These are phyloP conservation scores for Candida cerambycidarum DNA, from an alignment of 805 yeast species.

Conservation along the genomic window DNA sequence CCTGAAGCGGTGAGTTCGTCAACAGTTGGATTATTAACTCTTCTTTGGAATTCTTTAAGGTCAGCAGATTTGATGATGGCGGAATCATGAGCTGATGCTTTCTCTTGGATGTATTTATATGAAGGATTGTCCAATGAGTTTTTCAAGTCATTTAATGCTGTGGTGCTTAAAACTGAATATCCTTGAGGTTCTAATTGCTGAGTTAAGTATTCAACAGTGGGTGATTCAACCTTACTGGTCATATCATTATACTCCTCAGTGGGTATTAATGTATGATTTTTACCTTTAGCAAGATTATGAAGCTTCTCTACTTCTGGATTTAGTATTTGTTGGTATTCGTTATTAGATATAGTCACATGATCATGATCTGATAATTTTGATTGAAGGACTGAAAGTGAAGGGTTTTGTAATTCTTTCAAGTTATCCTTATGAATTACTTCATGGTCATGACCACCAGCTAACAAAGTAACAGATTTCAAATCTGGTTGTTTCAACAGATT, in stretches of 20 bases:
- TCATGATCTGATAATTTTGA: slow-evolving; percentile 2
- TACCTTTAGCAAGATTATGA: slow-evolving; percentile 17
- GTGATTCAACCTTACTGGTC: slow-evolving; percentile 17
- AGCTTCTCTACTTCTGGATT: slow-evolving; percentile 25
- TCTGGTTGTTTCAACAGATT: not conserved
- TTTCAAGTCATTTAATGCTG: slow-evolving; percentile 3
- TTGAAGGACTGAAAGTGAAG: not conserved
- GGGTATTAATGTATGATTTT: slow-evolving; percentile 19
- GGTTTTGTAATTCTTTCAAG: slow-evolving; percentile 22
- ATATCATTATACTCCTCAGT: slow-evolving; percentile 17
- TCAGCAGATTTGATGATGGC: too few species aligned
- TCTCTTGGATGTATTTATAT: slow-evolving; percentile 10
- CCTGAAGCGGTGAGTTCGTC: slow-evolving; percentile 10
- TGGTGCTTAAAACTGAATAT: slow-evolving; percentile 13
- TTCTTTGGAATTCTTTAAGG: slow-evolving; percentile 4
- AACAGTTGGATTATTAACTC: slow-evolving; percentile 8
- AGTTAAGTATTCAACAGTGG: slow-evolving; percentile 19
- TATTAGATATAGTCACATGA: slow-evolving; percentile 2
- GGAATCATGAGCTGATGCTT: too few species aligned
- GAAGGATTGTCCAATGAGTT: slow-evolving; percentile 10
- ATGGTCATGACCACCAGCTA: slow-evolving; percentile 8
- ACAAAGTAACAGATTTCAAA: not conserved
- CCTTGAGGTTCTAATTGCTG: slow-evolving; percentile 16
- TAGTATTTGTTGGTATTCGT: slow-evolving; percentile 25
- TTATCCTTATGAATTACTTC: slow-evolving; percentile 11